Evolutionary conservation across 352 stramenopile species (phyloP).

Genomic region (Paralagenidium karlingii): DNA sequence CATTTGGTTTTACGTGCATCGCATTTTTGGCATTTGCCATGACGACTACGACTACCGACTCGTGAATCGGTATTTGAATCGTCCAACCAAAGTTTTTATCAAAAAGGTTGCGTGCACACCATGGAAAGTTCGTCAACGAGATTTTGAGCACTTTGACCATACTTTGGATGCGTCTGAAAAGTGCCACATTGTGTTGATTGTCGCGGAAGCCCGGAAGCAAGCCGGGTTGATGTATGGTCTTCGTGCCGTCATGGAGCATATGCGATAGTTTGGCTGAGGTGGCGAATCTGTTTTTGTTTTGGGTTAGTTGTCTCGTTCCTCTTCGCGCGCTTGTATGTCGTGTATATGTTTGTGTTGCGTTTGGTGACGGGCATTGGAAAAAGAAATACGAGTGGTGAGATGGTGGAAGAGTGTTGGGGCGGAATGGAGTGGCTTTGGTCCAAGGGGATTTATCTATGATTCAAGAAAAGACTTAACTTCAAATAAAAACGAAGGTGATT

Average conservation of each 20-base stretch:
- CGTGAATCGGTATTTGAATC: slow-evolving; percentile 72
- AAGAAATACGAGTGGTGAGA: too few species aligned
- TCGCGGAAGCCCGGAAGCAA: slow-evolving; percentile 77
- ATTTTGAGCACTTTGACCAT: slow-evolving; percentile 79
- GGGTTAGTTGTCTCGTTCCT: too few species aligned
- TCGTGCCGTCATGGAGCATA: slow-evolving; percentile 79
- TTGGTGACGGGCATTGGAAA: too few species aligned
- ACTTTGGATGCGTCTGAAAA: slow-evolving; percentile 71
- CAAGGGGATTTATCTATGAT: too few species aligned
- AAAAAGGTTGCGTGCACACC: slow-evolving; percentile 80
- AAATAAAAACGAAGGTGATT: too few species aligned
- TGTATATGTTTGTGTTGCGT: too few species aligned
- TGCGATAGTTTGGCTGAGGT: too few species aligned
- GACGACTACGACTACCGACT: slow-evolving; percentile 82
- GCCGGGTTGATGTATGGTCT: slow-evolving; percentile 79
- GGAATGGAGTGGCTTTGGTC: too few species aligned
- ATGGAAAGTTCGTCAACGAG: slow-evolving; percentile 64
- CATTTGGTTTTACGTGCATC: slow-evolving; percentile 83
- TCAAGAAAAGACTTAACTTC: too few species aligned
- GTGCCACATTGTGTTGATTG: slow-evolving; percentile 72
- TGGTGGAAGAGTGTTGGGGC: too few species aligned
- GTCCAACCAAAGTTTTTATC: slow-evolving; percentile 77
- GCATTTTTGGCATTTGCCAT: slow-evolving; percentile 82
- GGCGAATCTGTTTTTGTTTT: too few species aligned
- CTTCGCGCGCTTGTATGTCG: too few species aligned